Evolutionary conservation across 1,139 yeast genomes (phyloP).

Genomic region (Pichia sp.): DNA sequence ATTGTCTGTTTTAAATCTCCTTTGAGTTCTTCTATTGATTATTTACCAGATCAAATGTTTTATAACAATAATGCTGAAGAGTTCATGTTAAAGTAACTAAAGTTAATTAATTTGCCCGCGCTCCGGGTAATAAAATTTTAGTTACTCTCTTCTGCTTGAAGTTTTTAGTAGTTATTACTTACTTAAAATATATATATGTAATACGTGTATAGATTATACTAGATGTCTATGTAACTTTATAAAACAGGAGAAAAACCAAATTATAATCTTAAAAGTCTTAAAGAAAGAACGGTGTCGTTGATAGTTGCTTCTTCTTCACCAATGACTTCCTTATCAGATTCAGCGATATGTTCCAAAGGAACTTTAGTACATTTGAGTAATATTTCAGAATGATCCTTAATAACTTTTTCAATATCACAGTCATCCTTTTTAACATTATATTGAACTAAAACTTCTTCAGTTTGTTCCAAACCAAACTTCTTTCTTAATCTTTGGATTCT

Average conservation of each 20-base stretch:
- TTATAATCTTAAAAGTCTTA: conserved; percentile 68
- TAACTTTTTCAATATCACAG: conserved; percentile 58
- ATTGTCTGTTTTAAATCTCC: too few relatives aligned
- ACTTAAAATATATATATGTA: too few relatives aligned
- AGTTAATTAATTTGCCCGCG: too few relatives aligned
- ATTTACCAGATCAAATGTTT: too few relatives aligned
- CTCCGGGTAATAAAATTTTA: conserved; percentile 1
- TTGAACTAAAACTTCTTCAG: conserved; percentile 90
- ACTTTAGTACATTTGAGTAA: conserved; percentile 73
- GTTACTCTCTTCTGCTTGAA: background rate
- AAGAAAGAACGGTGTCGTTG: conserved; percentile 75
- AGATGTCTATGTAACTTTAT: background rate
- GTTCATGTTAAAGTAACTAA: too few relatives aligned
- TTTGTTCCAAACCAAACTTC: conserved; percentile 90
- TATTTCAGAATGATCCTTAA: conserved; percentile 59
- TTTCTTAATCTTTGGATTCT: conserved; percentile 97
- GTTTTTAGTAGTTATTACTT: too few relatives aligned
- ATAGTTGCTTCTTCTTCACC: conserved; percentile 89
- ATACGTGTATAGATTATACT: too few relatives aligned
- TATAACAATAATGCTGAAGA: too few relatives aligned
- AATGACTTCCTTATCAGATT: conserved; percentile 42
- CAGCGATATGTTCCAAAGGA: conserved; percentile 42
- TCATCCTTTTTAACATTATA: conserved; percentile 64
- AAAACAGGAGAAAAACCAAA: too few relatives aligned
- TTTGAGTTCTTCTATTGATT: too few relatives aligned